Percentiles rank a stretch among this genome's conserved stretches.
phyloP scores from a whole-genome alignment of 2,329 filamentous ascomycete genomes.

The Colletotrichum sp. region DNA sequence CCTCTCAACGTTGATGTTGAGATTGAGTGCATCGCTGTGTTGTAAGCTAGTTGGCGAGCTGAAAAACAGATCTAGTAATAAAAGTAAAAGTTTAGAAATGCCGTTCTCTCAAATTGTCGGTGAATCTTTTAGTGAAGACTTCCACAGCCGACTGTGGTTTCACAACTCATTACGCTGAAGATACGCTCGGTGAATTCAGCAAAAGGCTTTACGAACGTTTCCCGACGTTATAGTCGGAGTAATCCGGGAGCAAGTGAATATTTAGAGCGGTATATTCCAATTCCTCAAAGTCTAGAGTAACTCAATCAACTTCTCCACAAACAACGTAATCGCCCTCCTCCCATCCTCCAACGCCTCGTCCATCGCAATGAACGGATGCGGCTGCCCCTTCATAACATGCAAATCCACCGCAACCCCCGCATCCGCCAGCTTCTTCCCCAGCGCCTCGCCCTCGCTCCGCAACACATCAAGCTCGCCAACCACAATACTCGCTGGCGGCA shows the following conservation, averaged over 20 bases:
- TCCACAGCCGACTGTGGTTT: no score
- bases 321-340: constrained; percentile 51
- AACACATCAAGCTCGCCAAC: constrained; percentile 63
- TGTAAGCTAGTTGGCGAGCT: constrained; percentile 11
- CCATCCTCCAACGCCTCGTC: constrained; percentile 59
- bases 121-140: no score
- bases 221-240: not conserved
- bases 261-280: not conserved
- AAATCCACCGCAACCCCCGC: constrained; percentile 54
- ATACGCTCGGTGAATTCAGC: no score
- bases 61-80: not conserved
- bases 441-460: constrained; percentile 56
- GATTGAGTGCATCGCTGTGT: constrained; percentile 38
- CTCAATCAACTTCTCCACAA: constrained; percentile 32
- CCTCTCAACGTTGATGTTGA: constrained; percentile 37
- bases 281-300: not conserved
- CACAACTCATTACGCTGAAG: no score
- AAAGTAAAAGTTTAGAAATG: not conserved
- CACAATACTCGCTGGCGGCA: constrained; percentile 57
- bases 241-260: not conserved
- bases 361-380: constrained; percentile 65
- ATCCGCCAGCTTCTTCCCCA: constrained; percentile 50
- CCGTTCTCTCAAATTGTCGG: no score
- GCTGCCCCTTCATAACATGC: constrained; percentile 58
- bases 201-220: no score